Conservation (phyloP, 306 rosid species). For the Acmispon strigosus region DNA sequence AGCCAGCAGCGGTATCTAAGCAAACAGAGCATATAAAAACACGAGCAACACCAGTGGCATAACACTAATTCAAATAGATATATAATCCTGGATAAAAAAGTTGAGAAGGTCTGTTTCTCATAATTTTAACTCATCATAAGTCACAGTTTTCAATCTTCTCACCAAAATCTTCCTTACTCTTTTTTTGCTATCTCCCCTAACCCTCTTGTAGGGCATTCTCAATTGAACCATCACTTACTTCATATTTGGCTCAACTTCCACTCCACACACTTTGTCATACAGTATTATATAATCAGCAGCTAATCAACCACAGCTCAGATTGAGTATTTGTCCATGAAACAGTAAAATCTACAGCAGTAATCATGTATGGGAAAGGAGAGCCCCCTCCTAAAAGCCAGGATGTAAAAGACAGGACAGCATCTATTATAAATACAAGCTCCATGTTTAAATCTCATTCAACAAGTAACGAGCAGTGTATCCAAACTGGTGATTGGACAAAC, state of each 20-base stretch:
- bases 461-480: background rate
- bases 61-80: background rate
- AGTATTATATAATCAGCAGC: background rate
- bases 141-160: background rate
- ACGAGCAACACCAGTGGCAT: background rate
- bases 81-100: background rate
- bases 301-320: conserved; percentile 3
- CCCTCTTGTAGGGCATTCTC: background rate
- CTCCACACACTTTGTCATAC: background rate
- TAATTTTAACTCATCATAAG: background rate
- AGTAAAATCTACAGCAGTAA: background rate
- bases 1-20: background rate
- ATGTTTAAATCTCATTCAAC: background rate
- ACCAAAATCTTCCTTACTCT: background rate
- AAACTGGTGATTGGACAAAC: background rate
- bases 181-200: conserved; percentile 4
- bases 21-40: conserved; percentile 6
- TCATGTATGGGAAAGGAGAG: background rate
- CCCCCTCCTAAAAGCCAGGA: background rate
- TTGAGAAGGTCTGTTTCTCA: background rate
- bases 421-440: background rate
- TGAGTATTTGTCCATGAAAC: background rate
- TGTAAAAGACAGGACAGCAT: background rate
- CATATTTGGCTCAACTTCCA: background rate
- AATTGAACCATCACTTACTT: background rate